phyloP scores from a whole-genome alignment of 352 stramenopile genomes.

The Pseudoperonospora humuli region DNA sequence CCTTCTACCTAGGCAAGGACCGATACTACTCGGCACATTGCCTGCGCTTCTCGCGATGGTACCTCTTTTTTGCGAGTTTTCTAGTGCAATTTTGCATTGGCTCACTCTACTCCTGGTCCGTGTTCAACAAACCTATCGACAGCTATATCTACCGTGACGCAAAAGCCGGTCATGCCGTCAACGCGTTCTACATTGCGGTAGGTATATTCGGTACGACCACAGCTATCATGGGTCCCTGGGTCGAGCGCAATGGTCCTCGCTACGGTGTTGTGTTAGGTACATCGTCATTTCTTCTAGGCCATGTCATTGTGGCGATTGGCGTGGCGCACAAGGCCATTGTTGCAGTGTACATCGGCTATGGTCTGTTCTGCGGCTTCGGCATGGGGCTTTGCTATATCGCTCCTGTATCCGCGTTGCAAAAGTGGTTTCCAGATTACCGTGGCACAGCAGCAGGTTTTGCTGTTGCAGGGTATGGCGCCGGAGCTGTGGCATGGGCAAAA shows the following conservation, averaged over 20 bases:
- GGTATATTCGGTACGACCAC: constrained; percentile 52
- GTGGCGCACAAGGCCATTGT: constrained; percentile 37
- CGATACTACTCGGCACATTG: constrained; percentile 31
- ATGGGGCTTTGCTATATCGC: constrained; percentile 70
- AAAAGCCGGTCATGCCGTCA: constrained; percentile 42
- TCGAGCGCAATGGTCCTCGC: constrained; percentile 53
- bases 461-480: constrained; percentile 53
- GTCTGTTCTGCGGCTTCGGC: constrained; percentile 55
- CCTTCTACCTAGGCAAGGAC: constrained; percentile 49
- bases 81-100: constrained; percentile 66
- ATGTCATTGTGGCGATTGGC: constrained; percentile 38
- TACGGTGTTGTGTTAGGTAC: constrained; percentile 42
- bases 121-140: constrained; percentile 68
- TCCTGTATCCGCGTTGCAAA: constrained; percentile 55
- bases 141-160: constrained; percentile 32
- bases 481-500: constrained; percentile 53
- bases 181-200: constrained; percentile 65
- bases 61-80: constrained; percentile 56
- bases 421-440: constrained; percentile 70
- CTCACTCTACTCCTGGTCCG: constrained; percentile 62
- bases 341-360: constrained; percentile 54
- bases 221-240: constrained; percentile 67
- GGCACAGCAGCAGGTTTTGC: constrained; percentile 59
- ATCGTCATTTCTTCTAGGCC: constrained; percentile 36
- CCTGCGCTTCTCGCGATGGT: constrained; percentile 54